phyloP scores from a whole-genome alignment of 257 asterid species.

The Marsdenia floribunda region DNA sequence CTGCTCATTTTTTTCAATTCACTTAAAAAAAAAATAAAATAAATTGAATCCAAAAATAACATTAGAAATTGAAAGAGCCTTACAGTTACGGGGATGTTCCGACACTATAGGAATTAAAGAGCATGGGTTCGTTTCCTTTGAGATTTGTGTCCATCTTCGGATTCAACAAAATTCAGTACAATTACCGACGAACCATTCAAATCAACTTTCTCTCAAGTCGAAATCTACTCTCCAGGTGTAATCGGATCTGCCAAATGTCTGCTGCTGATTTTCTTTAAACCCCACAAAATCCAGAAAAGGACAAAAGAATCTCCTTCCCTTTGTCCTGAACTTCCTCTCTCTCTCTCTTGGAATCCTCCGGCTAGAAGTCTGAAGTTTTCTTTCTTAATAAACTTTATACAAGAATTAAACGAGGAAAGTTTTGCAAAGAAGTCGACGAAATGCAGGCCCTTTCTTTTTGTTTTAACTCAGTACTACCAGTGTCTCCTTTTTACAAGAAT shows the following conservation, averaged over 20 bases:
- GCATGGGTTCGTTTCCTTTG: no score
- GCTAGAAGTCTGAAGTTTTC: background rate
- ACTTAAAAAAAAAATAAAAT: no score
- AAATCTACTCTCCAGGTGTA: background rate
- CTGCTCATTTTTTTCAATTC: no score
- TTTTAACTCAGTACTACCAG: background rate
- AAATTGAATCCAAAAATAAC: no score
- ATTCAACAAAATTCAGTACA: no score
- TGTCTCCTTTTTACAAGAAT: background rate
- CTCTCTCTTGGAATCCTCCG: background rate
- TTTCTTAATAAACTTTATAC: no score
- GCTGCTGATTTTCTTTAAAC: background rate
- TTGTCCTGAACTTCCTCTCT: background rate
- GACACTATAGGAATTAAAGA: no score
- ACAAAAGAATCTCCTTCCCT: background rate
- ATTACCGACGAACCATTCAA: background rate
- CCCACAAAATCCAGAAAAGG: background rate
- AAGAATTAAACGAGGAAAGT: background rate
- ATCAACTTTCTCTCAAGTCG: background rate
- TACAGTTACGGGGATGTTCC: no score
- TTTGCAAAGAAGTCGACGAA: slow-evolving; percentile 1
- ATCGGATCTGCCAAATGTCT: background rate
- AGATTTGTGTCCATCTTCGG: no score
- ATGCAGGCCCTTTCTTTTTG: slow-evolving; percentile 9
- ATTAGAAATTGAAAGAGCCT: no score